Evolutionary conservation across 2,329 filamentous ascomycete species (phyloP), one percentile per base, ranked within the genome.

Genomic region (Fusarium cyanostomum): DNA sequence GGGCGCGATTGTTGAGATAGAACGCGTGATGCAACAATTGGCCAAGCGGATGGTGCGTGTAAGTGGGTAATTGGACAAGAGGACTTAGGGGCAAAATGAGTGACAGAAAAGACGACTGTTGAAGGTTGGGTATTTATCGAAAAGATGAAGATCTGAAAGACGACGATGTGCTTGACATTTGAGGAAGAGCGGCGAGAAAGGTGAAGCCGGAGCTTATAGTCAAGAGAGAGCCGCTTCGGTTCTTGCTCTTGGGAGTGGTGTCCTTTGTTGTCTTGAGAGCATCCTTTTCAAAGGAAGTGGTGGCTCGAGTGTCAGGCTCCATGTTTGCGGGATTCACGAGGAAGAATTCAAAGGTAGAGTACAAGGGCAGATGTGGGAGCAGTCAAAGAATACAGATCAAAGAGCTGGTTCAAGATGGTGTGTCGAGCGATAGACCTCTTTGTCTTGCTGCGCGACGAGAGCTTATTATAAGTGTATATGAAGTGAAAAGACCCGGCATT

Each of bases 121-220:
- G 30, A 15, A 37, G 35, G 38, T 8, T 49, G 43, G 43, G 10
- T 52, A 37, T 55, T 70, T 67, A 71, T 62, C 69, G 67, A 34
- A 68, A 71, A 16, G 69, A 70, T 8, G 69, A 71, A 11, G 69
- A 69, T 46, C 69, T 63, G 44, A 71, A 56, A 34, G 69, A 69
- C 10, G 63, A 45, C 5, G 66, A 66, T 12, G 57, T 48, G 27
- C 45, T 62, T 24, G 67, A 52, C 46, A 55, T 57, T 30, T 71
- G 67, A 35, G 69, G 67, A 24, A 71, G 65, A 33, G 69, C 69
- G 31, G 69, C 69, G 13, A 71, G 56, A 45, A 71, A 71, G 26
- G 69, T 71, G 51, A 71, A 70, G 61, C 69, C 69, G 8, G 69
- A 71, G 26, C 67, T 71, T 50, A 71, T 69, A 56, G 69, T 71